These are phyloP conservation scores for Plasmodium reichenowi DNA, from an alignment of 169 alveolate genomes.

Conservation along the genomic window DNA sequence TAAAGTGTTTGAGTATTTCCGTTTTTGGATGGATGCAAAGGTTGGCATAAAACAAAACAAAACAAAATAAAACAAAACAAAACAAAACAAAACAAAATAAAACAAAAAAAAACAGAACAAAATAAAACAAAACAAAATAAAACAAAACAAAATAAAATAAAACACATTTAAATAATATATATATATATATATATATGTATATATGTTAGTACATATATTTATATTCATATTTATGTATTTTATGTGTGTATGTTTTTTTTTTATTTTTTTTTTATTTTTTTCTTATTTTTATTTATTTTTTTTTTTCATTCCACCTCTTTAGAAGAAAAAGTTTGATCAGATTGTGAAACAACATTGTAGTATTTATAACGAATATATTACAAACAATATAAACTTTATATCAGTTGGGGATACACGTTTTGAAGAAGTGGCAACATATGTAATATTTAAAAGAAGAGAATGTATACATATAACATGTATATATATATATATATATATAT, in stretches of 20 bases:
- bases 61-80: no score
- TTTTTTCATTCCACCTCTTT: background rate
- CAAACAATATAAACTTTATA: conserved; percentile 79
- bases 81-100: no score
- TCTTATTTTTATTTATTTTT: background rate
- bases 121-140: no score
- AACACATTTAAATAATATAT: background rate
- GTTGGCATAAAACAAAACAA: conserved; percentile 70
- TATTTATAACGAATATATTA: conserved; percentile 25
- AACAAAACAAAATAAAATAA: conserved; percentile 15
- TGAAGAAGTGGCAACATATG: conserved; percentile 89
- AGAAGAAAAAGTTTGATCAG: conserved; percentile 83
- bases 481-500: background rate
- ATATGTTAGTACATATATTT: background rate
- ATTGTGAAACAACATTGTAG: conserved; percentile 73
- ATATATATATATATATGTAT: background rate
- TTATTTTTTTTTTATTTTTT: background rate
- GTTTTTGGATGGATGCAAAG: conserved; percentile 89
- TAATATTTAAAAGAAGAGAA: conserved; percentile 20
- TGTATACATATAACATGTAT: background rate
- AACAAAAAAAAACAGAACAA: no score
- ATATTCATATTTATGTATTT: background rate
- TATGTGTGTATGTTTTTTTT: background rate
- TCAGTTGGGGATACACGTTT: conserved; percentile 89
- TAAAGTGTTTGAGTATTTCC: conserved; percentile 82